Evolutionary conservation across 1,139 yeast genomes (phyloP).

Genomic region (Yamadazyma trypodendri): DNA sequence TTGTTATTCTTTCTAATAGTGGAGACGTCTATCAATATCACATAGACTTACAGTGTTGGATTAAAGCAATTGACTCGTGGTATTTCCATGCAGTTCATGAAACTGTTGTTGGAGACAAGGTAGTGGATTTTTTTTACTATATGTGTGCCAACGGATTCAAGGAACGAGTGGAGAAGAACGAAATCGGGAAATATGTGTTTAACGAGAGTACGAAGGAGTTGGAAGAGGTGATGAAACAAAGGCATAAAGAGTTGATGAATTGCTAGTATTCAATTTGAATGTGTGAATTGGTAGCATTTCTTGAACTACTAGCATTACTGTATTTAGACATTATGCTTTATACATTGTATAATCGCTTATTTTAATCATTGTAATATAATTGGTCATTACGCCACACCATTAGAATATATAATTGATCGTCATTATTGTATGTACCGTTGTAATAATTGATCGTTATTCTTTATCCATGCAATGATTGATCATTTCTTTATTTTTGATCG

Average conservation of each 20-base stretch:
- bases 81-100: conserved; percentile 22
- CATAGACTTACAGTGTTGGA: conserved; percentile 44
- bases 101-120: conserved; percentile 2
- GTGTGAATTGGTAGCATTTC: background rate
- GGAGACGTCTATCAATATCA: conserved; percentile 44
- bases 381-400: too few species aligned
- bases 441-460: too few species aligned
- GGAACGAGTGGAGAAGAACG: conserved; percentile 21
- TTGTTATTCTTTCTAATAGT: conserved; percentile 31
- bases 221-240: conserved; percentile 21
- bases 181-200: conserved; percentile 24
- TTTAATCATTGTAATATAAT: too few species aligned
- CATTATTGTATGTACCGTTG: too few species aligned
- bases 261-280: background rate
- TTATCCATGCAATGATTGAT: too few species aligned
- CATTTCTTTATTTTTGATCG: background rate
- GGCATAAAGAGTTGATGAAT: conserved; percentile 19
- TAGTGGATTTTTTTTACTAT: conserved; percentile 11
- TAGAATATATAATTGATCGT: too few species aligned
- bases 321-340: too few species aligned
- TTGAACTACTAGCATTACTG: too few species aligned
- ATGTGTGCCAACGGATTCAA: conserved; percentile 18
- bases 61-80: conserved; percentile 49
- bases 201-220: conserved; percentile 19
- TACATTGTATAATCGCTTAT: too few species aligned